Evolutionary conservation across 2,329 filamentous ascomycete species (phyloP).

Genomic region (Domatiomyces catenatus): DNA sequence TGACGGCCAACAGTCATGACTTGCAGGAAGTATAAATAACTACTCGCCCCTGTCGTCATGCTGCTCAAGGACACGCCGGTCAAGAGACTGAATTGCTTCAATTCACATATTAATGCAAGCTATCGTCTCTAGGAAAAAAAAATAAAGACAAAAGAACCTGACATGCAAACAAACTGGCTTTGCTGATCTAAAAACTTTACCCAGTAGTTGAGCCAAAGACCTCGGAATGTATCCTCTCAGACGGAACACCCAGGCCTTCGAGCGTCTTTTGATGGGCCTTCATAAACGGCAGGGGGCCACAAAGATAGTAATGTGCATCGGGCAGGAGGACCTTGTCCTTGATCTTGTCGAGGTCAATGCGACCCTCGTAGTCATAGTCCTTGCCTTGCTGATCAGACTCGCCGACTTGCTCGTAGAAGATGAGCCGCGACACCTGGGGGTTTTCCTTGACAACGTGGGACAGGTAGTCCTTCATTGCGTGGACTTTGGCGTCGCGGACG

Average conservation of each 20-base stretch:
- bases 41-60: constrained; percentile 52
- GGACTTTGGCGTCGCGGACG: constrained; percentile 11
- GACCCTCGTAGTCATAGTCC: constrained; percentile 45
- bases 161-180: not conserved
- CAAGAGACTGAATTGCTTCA: no score
- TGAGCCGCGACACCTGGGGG: constrained; percentile 5
- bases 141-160: not conserved
- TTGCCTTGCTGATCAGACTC: constrained; percentile 34
- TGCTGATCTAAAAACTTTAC: not conserved
- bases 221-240: constrained; percentile 18
- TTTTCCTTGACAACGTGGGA: constrained; percentile 7
- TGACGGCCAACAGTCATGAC: constrained; percentile 30
- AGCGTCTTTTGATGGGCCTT: constrained; percentile 14
- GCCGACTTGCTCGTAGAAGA: constrained; percentile 6
- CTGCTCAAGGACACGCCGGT: constrained; percentile 34
- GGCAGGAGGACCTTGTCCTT: constrained; percentile 37
- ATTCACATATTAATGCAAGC: no score
- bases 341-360: constrained; percentile 43
- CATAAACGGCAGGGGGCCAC: constrained; percentile 60
- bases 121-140: no score
- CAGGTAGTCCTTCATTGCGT: constrained; percentile 15
- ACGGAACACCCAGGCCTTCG: constrained; percentile 14
- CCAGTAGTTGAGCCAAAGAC: constrained; percentile 15
- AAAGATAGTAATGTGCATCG: constrained; percentile 52
- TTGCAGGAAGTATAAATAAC: constrained; percentile 44